Base-by-base conservation (phyloP, 805 yeast genomes). In the Zygoascus biomembranicola region DNA sequence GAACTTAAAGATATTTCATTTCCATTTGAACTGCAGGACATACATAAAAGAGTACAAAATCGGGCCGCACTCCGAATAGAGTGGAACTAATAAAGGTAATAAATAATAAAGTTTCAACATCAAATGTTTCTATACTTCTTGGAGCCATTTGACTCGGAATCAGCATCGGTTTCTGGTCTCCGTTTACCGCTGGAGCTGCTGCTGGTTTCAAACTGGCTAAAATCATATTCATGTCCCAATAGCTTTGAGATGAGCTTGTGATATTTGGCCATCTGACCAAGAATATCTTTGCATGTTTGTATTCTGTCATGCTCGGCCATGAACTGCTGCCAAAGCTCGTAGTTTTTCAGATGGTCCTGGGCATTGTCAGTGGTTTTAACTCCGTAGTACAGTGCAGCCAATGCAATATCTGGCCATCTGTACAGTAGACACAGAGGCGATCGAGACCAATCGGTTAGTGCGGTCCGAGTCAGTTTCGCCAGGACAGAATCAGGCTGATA, bases 391-490 rank as follows among this genome's bases (percentile, higher is more conserved):
- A 69, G 69, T 2, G 69, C 71, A 9, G 76, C 74, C n/a, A 74
- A 57, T 20, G 60, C 59, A 13, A 61, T 51, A 16, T 72, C 56
- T 8, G 68, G 57, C 49, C 49, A 46, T 46, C 23, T 3, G 57
- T 62, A 62, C 19, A 64, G 57, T 47, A 72, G 57, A 47, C 69
- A 56, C 42, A 74, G 56, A 8, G 66, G 49, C 14, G 76, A 68
- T 23, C 72, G 63, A 49, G 69, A 68, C 18, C 71, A 63, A 55
- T 73, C 77, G 50, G 69, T 71, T 39, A 73, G 13, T 14, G 32
- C 32, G 5, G 37, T 28, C 32, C 47, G 53, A 48, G 43, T 44
- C 19, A 18, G 37, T 32, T 32, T 46, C 5, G 49, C 16, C 23
- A 46, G 8, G 2, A 13, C 23, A 9, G 49, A 8, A 31, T 26